Evolutionary conservation across 225 moss, liverwort and hornwort genomes (phyloP).

Genomic region (Thuidium tamariscinum): DNA sequence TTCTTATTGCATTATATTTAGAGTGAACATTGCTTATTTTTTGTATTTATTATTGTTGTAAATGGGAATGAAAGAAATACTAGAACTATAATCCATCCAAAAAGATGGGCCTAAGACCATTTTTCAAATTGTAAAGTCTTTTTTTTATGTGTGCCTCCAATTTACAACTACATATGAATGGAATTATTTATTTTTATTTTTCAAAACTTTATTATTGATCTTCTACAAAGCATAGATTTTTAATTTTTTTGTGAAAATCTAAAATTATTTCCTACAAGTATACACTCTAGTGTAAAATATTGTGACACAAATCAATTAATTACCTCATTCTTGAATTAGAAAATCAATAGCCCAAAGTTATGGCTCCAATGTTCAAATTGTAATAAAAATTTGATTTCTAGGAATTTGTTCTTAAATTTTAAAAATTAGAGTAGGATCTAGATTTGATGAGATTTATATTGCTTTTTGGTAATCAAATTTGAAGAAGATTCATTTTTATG

Average conservation of each 20-base stretch:
- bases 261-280: not conserved
- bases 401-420: not conserved
- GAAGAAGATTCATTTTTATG: not conserved
- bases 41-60: not conserved
- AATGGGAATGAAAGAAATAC: rapidly evolving
- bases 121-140: not conserved
- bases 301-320: not conserved
- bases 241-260: rapidly evolving
- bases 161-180: not conserved
- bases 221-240: rapidly evolving
- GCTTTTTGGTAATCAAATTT: rapidly evolving
- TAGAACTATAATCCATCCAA: rapidly evolving
- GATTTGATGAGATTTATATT: not conserved
- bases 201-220: no score
- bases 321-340: rapidly evolving
- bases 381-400: not conserved
- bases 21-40: no score
- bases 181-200: no score
- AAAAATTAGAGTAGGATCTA: not conserved
- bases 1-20: no score
- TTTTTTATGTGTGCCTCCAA: rapidly evolving
- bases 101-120: rapidly evolving
- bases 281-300: rapidly evolving
- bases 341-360: rapidly evolving
- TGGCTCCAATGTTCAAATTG: not conserved